Evolutionary conservation across 768 basidiomycete species (phyloP), one percentile per base, ranked within the genome.

Genomic region (Lactarius deliciosus): DNA sequence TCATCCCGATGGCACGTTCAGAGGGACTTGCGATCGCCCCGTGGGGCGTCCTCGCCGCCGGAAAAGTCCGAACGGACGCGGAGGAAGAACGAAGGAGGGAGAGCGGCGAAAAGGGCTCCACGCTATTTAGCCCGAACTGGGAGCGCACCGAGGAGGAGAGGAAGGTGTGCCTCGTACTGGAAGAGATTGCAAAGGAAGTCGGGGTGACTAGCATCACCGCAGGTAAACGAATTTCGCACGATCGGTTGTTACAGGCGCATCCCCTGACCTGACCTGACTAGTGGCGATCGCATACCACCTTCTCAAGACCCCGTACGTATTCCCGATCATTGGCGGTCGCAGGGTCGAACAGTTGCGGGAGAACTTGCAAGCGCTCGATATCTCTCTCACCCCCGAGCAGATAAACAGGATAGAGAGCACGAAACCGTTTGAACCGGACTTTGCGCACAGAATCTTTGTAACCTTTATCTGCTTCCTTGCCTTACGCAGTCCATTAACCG

Each of bases 261-360:
- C 7, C 47, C 18, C 13, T 50, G 66, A 54, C 25, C 13, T 6
- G 50, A 53, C 25, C 25, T 25, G 13, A 55, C 57, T 6, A 81
- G 82, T 84, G 6, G 82, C 83, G 7, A 81, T 86, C 64, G 83
- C 83, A 18, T 85, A 53, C 65, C 74, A 86, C 11, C 75, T 86
- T 74, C 81, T 84, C 53, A 86, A 86, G 72, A 76, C 81, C 5
- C 79, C 81, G 0, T 83, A 78, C 13, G 47, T 50, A 50, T 85
- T 85, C 74, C 83, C 83, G 1, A 77, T 85, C 64, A 72, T 85
- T 28, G 83, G 83, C 4, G 81, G 82, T 0, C 77, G 83, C 59
- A 86, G 84, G 70, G 74, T 83, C 43, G 82, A 83, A 71, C 82
- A 86, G 32, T 73, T 86, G 22, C 56, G 76, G 50, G 78, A 79